Conservation (phyloP, 208 protist species). For the Porcisia deanei region DNA sequence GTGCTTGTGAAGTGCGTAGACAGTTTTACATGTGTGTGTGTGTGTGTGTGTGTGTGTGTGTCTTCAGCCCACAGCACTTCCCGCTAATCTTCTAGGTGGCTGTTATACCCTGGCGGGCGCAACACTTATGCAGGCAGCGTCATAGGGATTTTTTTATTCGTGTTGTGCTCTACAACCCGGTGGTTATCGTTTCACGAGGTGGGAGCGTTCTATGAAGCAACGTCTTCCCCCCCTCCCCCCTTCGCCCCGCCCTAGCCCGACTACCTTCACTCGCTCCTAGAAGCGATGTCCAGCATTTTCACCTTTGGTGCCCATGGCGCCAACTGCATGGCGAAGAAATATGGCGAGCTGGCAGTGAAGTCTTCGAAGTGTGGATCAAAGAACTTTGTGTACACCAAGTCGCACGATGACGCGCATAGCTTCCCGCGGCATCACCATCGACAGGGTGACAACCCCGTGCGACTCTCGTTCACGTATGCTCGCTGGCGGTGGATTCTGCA, state of each 20-base stretch:
- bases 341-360: constrained; percentile 63
- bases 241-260: no score
- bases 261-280: background rate
- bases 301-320: constrained; percentile 67
- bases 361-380: constrained; percentile 78
- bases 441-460: constrained; percentile 77
- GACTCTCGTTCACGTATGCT: constrained; percentile 66
- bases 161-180: background rate
- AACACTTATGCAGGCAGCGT: no score
- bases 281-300: constrained; percentile 73
- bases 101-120: no score
- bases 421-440: constrained; percentile 83
- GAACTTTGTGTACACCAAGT: constrained; percentile 85
- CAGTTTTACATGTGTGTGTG: no score
- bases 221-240: no score
- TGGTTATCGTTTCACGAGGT: background rate
- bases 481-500: constrained; percentile 86
- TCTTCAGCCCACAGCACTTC: no score
- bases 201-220: no score
- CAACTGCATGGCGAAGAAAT: constrained; percentile 73
- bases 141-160: background rate
- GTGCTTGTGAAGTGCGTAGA: no score
- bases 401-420: constrained; percentile 67
- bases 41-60: no score
- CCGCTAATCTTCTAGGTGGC: no score